Evolutionary conservation across 345 rosid species (phyloP).

Genomic region (Lumnitzera littorea): DNA sequence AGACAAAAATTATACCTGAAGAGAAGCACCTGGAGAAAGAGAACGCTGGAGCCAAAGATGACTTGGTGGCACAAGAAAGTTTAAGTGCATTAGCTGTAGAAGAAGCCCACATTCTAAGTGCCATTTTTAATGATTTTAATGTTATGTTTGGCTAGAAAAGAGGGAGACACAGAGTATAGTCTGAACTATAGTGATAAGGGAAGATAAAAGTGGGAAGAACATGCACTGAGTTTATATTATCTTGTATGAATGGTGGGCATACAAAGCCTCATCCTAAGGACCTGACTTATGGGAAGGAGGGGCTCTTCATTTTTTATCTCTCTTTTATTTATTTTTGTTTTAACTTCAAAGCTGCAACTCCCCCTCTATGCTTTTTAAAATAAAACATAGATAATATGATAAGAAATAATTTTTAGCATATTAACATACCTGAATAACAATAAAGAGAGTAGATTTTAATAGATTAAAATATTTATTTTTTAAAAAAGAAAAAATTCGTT

Average conservation of each 20-base stretch:
- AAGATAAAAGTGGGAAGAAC: neutral
- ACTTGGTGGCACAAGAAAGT: slow-evolving; percentile 47
- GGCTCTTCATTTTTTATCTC: no score
- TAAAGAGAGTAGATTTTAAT: no score
- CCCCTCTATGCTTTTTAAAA: no score
- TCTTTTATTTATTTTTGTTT: no score
- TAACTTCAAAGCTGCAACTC: no score
- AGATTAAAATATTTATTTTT: no score
- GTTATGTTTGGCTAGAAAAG: neutral
- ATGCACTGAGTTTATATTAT: slow-evolving; percentile 21
- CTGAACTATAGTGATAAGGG: slow-evolving; percentile 9
- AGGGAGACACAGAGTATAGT: slow-evolving; percentile 11
- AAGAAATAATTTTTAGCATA: no score
- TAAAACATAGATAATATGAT: no score
- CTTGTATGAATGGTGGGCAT: slow-evolving; percentile 70
- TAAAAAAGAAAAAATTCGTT: no score
- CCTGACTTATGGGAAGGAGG: neutral
- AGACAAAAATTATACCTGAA: slow-evolving; percentile 27
- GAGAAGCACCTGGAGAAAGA: slow-evolving; percentile 84
- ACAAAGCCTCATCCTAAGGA: slow-evolving; percentile 60
- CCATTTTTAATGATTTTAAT: slow-evolving; percentile 35
- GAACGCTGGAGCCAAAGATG: slow-evolving; percentile 39
- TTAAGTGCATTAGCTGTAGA: slow-evolving; percentile 81
- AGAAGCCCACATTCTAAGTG: slow-evolving; percentile 93
- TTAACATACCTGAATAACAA: no score